phyloP scores from a whole-genome alignment of 2,329 filamentous ascomycete species.

The Epichloe sibirici region DNA sequence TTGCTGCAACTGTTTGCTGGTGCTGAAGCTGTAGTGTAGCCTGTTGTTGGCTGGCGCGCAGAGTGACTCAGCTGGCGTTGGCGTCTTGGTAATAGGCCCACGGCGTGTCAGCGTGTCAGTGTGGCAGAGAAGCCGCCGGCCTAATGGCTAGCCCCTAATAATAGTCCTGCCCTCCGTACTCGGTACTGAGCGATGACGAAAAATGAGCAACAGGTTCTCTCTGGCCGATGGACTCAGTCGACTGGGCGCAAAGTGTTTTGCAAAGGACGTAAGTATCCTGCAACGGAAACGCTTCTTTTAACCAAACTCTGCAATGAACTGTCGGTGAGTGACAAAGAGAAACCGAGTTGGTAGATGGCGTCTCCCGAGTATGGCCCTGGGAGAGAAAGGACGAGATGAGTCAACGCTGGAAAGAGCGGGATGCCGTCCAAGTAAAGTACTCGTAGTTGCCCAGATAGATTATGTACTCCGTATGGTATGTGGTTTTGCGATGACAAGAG shows the following conservation, averaged over 20 bases:
- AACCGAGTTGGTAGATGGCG: not conserved
- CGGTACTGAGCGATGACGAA: not conserved
- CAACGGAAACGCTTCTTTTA: not conserved
- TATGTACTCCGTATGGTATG: not conserved
- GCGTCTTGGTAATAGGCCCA: not conserved
- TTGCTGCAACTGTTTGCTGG: not conserved
- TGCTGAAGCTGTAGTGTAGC: not conserved
- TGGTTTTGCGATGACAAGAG: conserved; percentile 1
- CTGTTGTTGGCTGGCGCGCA: not conserved
- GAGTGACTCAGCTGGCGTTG: conserved; percentile 1
- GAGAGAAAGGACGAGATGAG: not conserved
- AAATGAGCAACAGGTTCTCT: not conserved
- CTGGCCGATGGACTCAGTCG: not conserved
- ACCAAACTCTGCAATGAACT: not conserved
- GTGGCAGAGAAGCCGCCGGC: not conserved
- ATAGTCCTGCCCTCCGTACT: not conserved
- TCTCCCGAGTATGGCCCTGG: not conserved
- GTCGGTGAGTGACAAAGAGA: not conserved
- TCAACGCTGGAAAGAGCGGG: conserved; percentile 5
- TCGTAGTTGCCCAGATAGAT: not conserved
- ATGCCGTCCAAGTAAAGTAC: conserved; percentile 6
- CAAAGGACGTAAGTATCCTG: not conserved
- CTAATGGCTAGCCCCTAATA: not conserved
- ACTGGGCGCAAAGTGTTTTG: not conserved
- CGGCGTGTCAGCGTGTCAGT: not conserved